phyloP scores from a whole-genome alignment of 78 protist genomes.

The Monosiga brevicollis region DNA sequence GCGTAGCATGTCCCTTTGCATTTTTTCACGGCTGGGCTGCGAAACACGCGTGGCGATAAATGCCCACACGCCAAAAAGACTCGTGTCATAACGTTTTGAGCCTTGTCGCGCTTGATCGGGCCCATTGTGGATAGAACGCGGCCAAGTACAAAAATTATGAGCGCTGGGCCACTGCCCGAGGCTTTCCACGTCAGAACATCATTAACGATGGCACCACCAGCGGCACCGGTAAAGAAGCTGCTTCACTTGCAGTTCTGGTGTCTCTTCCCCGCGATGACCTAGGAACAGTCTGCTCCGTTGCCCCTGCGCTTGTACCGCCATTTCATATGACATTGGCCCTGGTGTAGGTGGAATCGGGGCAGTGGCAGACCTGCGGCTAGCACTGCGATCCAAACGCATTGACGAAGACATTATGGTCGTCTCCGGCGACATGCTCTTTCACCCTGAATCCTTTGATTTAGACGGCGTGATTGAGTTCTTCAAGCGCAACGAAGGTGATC shows the following conservation, averaged over 20 bases:
- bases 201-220: slow-evolving; percentile 28
- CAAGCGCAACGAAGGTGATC: neutral
- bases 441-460: neutral
- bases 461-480: slow-evolving; percentile 4
- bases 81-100: too few species aligned
- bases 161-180: neutral
- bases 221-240: too few species aligned
- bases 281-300: too few species aligned
- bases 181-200: slow-evolving; percentile 19
- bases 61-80: neutral
- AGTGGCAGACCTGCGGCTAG: neutral
- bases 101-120: too few species aligned
- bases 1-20: neutral
- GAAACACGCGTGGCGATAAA: neutral
- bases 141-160: neutral
- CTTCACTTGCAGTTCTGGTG: too few species aligned
- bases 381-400: neutral
- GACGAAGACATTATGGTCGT: slow-evolving; percentile 9
- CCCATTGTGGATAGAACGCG: neutral
- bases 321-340: too few species aligned
- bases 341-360: slow-evolving; percentile 29
- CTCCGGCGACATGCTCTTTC: slow-evolving; percentile 16
- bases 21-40: neutral
- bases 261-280: too few species aligned
- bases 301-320: too few species aligned